Evolutionary conservation across 2,329 filamentous ascomycete genomes (phyloP), one percentile per base, ranked within the genome.

Genomic region (Grosmannia penicillata): DNA sequence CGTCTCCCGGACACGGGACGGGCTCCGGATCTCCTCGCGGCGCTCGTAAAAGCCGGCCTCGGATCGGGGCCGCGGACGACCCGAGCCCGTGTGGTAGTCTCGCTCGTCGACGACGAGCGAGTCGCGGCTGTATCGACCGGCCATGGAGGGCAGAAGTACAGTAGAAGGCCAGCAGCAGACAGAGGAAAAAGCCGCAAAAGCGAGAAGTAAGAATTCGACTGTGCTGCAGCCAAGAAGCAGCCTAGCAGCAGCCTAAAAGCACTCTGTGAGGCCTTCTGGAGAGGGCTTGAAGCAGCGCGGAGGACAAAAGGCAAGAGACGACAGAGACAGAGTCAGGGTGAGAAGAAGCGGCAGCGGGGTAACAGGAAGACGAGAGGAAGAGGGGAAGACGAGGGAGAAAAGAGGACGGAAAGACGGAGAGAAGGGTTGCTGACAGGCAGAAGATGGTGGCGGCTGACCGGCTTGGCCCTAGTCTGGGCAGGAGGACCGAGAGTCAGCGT

Each of bases 51-150:
- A 37, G 34, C 34, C 24, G 2, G 30, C 28, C 26, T 34, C 35
- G 14, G 39, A 41, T 10, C 35, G 39, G 2, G 39, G 35, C 27
- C 38, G 38, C 3, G 18, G 24, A 18, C 29, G 37, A n/a, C 18
- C n/a, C 2, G n/a, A 8, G 8, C 29, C 28, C n/a, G 19, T 11
- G 11, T 21, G 23, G 18, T 41, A 45, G 28, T 39, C 39, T 29
- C 36, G 38, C 14, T 47, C 45, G 32, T 47, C 42, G 27, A 31
- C 21, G 33, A 29, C n/a, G 14, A 37, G 19, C 25, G 36, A 35
- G 18, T 45, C 41, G 8, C 41, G 40, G 34, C 34, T 39, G 15
- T 36, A 33, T 30, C 38, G 45, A 25, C 27, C 23, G 9, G 41
- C 19, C 45, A 47, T 47, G 29, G 8, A 26, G 35, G 18, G 23